Evolutionary conservation across 768 basidiomycete genomes (phyloP).

Genomic region (Boletus edulis): DNA sequence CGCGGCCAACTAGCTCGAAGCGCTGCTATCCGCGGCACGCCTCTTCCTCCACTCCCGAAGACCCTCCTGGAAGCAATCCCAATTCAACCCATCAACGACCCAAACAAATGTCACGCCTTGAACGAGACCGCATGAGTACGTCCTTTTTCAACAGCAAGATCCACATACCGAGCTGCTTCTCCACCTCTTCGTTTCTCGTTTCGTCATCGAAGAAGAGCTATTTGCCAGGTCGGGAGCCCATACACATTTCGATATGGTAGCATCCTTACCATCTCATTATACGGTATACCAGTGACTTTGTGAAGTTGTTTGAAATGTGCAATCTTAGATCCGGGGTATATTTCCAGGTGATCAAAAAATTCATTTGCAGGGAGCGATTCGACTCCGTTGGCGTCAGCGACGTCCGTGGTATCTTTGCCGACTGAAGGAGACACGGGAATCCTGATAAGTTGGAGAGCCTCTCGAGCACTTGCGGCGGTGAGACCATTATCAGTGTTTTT

Average conservation of each 20-base stretch:
- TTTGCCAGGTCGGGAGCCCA: neutral
- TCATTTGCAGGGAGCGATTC: conserved; percentile 47
- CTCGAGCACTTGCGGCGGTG: conserved; percentile 53
- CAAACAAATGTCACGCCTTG: conserved; percentile 80
- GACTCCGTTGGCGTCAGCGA: conserved; percentile 7
- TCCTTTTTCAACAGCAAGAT: neutral
- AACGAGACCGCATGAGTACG: neutral
- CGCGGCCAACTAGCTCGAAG: conserved; percentile 5
- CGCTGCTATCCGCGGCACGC: conserved; percentile 24
- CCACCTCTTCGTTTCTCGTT: conserved; percentile 48
- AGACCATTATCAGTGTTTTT: neutral
- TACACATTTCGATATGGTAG: neutral
- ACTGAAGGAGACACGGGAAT: conserved; percentile 41
- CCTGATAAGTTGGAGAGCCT: conserved; percentile 66
- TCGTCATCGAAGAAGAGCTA: conserved; percentile 78
- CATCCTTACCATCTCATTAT: conserved; percentile 67
- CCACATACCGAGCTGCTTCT: conserved; percentile 45
- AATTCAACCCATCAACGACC: conserved; percentile 61
- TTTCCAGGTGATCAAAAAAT: conserved; percentile 70
- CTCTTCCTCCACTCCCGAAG: conserved; percentile 65
- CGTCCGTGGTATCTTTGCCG: conserved; percentile 23
- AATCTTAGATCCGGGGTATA: conserved; percentile 81
- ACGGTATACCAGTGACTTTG: conserved; percentile 70
- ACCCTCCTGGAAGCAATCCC: conserved; percentile 66
- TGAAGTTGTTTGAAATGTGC: conserved; percentile 77